These are phyloP conservation scores for Neotropicomus parvogracilis DNA, from an alignment of 1,284 basidiomycete species.

Conservation along the genomic window DNA sequence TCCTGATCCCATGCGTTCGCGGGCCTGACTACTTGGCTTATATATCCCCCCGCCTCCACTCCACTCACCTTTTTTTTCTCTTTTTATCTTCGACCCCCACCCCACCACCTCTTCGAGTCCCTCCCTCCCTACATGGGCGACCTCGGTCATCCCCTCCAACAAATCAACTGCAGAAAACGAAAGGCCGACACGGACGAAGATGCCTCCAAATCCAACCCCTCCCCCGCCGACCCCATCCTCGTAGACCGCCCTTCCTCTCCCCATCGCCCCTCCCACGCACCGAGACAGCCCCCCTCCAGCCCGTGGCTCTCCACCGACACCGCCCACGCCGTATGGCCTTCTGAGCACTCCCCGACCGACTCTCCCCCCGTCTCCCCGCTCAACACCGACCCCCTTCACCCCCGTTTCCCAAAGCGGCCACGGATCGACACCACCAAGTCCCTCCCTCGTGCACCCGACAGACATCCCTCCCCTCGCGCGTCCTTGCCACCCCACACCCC, in stretches of 20 bases:
- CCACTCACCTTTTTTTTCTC: slow-evolving; percentile 8
- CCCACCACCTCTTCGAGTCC: too few relatives aligned
- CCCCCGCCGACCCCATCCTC: slow-evolving; percentile 24
- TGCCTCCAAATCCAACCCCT: slow-evolving; percentile 8
- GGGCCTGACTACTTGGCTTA: slow-evolving; percentile 27
- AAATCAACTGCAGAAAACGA: slow-evolving; percentile 34
- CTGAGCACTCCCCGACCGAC: slow-evolving; percentile 27
- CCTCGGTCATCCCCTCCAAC: slow-evolving; percentile 27
- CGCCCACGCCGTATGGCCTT: slow-evolving; percentile 30
- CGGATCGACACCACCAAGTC: slow-evolving; percentile 30
- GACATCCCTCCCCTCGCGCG: slow-evolving; percentile 19
- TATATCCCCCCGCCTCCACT: slow-evolving; percentile 18
- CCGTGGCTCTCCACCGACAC: slow-evolving; percentile 32
- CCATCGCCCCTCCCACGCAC: slow-evolving; percentile 25
- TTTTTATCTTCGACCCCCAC: slow-evolving; percentile 20
- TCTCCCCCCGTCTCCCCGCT: slow-evolving; percentile 32
- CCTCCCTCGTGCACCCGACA: slow-evolving; percentile 12
- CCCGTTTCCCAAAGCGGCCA: slow-evolving; percentile 29
- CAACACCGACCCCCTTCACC: slow-evolving; percentile 17
- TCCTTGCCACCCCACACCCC: slow-evolving; percentile 23
- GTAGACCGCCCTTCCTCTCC: slow-evolving; percentile 18
- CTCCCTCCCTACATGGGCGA: slow-evolving; percentile 32
- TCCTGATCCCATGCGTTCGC: slow-evolving; percentile 30
- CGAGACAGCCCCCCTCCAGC: slow-evolving; percentile 29
- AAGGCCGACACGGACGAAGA: slow-evolving; percentile 34